Evolutionary conservation across 2,329 filamentous ascomycete species (phyloP).

Genomic region (Trichoderma asperellum): DNA sequence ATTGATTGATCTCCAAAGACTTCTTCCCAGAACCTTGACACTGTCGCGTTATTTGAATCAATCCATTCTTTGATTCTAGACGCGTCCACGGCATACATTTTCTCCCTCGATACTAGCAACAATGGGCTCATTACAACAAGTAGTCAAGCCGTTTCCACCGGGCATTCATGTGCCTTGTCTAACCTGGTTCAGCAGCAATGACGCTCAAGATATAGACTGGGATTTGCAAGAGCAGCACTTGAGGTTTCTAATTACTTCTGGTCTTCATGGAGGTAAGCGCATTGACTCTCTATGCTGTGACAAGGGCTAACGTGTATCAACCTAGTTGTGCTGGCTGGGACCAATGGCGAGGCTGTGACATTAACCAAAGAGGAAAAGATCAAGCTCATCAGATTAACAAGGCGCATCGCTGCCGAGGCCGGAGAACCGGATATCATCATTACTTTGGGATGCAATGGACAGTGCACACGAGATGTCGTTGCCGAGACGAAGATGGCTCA

Average conservation of each 20-base stretch:
- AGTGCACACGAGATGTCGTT: slow-evolving; percentile 68
- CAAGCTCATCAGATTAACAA: slow-evolving; percentile 63
- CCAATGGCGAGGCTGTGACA: slow-evolving; percentile 75
- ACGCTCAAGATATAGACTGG: slow-evolving; percentile 60
- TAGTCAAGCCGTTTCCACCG: slow-evolving; percentile 40
- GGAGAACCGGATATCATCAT: slow-evolving; percentile 63
- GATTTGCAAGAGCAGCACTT: slow-evolving; percentile 54
- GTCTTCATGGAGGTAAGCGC: slow-evolving; percentile 52
- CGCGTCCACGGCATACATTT: neutral
- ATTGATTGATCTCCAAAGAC: neutral
- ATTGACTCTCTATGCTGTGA: slow-evolving; percentile 4
- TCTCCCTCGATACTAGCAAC: slow-evolving; percentile 7
- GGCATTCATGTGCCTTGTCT: slow-evolving; percentile 61
- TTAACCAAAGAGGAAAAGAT: slow-evolving; percentile 66
- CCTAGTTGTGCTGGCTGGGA: slow-evolving; percentile 68
- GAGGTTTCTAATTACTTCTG: slow-evolving; percentile 50
- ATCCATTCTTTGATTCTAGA: neutral
- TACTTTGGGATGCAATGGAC: slow-evolving; percentile 68
- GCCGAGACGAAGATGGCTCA: slow-evolving; percentile 65
- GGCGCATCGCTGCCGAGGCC: slow-evolving; percentile 59
- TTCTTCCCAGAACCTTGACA: too few relatives aligned
- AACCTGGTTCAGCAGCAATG: slow-evolving; percentile 57
- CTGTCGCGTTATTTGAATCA: neutral
- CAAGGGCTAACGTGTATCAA: slow-evolving; percentile 26
- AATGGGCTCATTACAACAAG: slow-evolving; percentile 40